phyloP scores from a whole-genome alignment of 805 yeast species.

The Sporopachydermia quercuum region DNA sequence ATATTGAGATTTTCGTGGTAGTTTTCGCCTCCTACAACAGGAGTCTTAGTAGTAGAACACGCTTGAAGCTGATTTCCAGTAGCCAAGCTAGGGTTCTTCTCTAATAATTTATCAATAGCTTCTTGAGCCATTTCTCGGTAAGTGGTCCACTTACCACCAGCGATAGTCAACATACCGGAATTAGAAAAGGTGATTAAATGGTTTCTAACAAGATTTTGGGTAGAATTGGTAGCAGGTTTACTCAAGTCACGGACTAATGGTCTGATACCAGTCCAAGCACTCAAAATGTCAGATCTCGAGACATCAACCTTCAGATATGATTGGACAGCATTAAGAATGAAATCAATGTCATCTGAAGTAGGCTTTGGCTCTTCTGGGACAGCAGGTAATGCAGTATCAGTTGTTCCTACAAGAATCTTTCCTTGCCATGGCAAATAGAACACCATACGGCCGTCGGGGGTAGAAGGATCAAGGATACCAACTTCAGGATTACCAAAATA shows the following conservation, averaged over 20 bases:
- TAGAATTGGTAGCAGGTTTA: slow-evolving; percentile 31
- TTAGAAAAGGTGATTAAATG: slow-evolving; percentile 64
- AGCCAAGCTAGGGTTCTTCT: slow-evolving; percentile 26
- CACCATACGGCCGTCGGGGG: slow-evolving; percentile 92
- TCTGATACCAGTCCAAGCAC: slow-evolving; percentile 96
- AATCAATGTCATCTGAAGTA: slow-evolving; percentile 70
- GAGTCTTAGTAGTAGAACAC: slow-evolving; percentile 18
- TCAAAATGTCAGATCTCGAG: slow-evolving; percentile 74
- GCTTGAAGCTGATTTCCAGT: slow-evolving; percentile 13
- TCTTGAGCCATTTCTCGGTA: slow-evolving; percentile 97
- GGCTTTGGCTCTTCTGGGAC: slow-evolving; percentile 36
- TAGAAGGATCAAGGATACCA: slow-evolving; percentile 84
- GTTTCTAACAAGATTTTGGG: slow-evolving; percentile 84
- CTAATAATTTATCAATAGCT: slow-evolving; percentile 62
- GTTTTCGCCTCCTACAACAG: slow-evolving; percentile 69
- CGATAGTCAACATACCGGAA: slow-evolving; percentile 70
- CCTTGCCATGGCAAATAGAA: slow-evolving; percentile 98
- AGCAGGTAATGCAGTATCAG: slow-evolving; percentile 70
- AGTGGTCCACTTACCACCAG: slow-evolving; percentile 98
- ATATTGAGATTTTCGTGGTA: slow-evolving; percentile 63
- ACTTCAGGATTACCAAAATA: slow-evolving; percentile 77
- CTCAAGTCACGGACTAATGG: slow-evolving; percentile 75
- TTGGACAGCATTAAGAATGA: slow-evolving; percentile 75
- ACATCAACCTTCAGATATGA: slow-evolving; percentile 83
- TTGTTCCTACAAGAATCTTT: slow-evolving; percentile 89